Base-by-base conservation (phyloP, 75 land plant species). In the Picea sitchensis region DNA sequence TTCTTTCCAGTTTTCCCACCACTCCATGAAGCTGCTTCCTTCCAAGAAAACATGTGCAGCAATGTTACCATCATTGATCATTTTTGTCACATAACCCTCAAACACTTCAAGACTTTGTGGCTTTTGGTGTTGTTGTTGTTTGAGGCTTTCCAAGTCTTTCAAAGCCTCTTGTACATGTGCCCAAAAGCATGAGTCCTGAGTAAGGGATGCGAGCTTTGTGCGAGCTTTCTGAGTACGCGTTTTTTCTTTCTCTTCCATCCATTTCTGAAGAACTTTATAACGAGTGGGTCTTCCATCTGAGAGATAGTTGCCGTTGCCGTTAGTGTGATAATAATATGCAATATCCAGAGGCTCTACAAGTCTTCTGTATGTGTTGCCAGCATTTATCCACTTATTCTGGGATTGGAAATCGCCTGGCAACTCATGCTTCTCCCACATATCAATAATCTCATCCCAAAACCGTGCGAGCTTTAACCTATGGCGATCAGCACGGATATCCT, bases 341-440 rank as follows among this genome's bases (percentile, higher is more conserved):
- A 69, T 79, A 56, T 79, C 80, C 54, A 79, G n/a, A 4, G 77
- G 80, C 31, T 79, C 80, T 12, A 79, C 80, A 74, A 79, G 72
- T 56, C 47, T 38, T 47, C 80, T 36, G 31, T 68, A 79, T 3
- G 77, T 20, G 30, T n/a, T 74, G n/a, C 80, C 80, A 15, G 80
- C 41, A 79, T 79, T 71, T 11, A 79, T 56, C 80, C 80, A 79
- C 23, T 79, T 79, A 23, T 71, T 79, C 17, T 73, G 77, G 17
- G 41, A 38, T 8, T 73, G 75, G 54, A 79, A 79, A 38, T 65
- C 76, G 9, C 34, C 30, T 7, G 80, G 80, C 54, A 79, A 51
- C 18, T n/a, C 58, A 71, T 15, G 57, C 0, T 71, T 79, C 32
- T 23, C 14, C 54, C 14, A 74, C 77, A 21, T 61, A 2, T 79